Conservation (phyloP, 208 protist genomes). For the Trypanosoma scelopori region DNA sequence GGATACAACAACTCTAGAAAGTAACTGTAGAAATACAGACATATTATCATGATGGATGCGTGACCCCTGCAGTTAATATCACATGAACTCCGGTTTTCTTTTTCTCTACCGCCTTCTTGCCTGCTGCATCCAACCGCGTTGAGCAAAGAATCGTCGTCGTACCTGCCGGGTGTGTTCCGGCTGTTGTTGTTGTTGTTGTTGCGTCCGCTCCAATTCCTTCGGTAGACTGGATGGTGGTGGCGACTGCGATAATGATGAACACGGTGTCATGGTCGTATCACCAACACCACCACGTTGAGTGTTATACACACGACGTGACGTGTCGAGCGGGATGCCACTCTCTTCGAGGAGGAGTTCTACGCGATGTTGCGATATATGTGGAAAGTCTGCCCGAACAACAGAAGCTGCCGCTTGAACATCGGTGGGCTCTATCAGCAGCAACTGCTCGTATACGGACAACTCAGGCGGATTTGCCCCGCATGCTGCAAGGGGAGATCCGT, state of each 20-base stretch:
- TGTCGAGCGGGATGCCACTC: slow-evolving; percentile 53
- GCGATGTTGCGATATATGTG: slow-evolving; percentile 41
- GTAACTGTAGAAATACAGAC: too few species aligned
- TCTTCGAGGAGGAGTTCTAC: slow-evolving; percentile 56
- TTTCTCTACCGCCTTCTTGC: too few species aligned
- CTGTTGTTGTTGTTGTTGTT: slow-evolving; percentile 4
- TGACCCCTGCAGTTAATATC: too few species aligned
- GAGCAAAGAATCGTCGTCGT: too few species aligned
- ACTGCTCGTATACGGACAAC: slow-evolving; percentile 41
- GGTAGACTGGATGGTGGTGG: slow-evolving; percentile 1
- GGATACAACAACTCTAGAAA: too few species aligned
- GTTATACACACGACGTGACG: slow-evolving; percentile 19
- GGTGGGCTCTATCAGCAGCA: slow-evolving; percentile 67
- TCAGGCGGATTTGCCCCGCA: slow-evolving; percentile 2
- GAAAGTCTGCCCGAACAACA: slow-evolving; percentile 57
- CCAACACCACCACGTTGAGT: slow-evolving; percentile 4
- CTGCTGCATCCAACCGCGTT: too few species aligned
- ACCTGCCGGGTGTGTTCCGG: too few species aligned
- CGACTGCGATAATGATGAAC: slow-evolving; percentile 13
- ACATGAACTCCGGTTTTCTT: too few species aligned
- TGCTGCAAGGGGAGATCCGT: neutral
- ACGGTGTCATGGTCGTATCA: slow-evolving; percentile 9
- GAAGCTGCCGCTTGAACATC: slow-evolving; percentile 37
- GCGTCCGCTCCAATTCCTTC: slow-evolving; percentile 1
- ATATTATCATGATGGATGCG: too few species aligned